Evolutionary conservation across 2,329 filamentous ascomycete species (phyloP).

Genomic region (Xylariaceae sp.): DNA sequence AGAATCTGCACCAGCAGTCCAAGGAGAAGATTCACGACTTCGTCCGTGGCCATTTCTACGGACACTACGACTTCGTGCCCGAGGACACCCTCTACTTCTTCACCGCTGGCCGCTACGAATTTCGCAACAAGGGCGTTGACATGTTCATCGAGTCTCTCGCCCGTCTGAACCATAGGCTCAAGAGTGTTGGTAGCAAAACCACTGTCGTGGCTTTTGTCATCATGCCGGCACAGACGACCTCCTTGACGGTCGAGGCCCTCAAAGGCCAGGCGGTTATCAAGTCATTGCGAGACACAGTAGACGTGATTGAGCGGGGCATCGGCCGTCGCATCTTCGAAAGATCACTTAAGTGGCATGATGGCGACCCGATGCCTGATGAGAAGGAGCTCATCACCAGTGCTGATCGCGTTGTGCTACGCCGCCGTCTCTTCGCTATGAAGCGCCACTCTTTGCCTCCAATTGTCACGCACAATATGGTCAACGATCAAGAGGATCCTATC

Average conservation of each 20-base stretch:
- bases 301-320: constrained; percentile 88
- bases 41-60: constrained; percentile 96
- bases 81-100: constrained; percentile 98
- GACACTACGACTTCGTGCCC: constrained; percentile 93
- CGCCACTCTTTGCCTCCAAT: constrained; percentile 85
- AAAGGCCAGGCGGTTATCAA: constrained; percentile 98
- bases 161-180: constrained; percentile 89
- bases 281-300: constrained; percentile 86
- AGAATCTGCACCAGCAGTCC: constrained; percentile 92
- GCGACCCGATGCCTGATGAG: constrained; percentile 88
- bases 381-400: constrained; percentile 91
- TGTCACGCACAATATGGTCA: constrained; percentile 98
- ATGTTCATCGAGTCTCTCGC: constrained; percentile 99
- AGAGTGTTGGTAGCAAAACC: constrained; percentile 78
- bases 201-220: constrained; percentile 98
- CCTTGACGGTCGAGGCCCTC: constrained; percentile 89
- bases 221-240: constrained; percentile 95
- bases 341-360: constrained; percentile 92
- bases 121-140: constrained; percentile 96
- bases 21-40: constrained; percentile 99
- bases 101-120: constrained; percentile 95
- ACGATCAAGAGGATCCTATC: constrained; percentile 89
- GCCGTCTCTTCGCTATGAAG: constrained; percentile 96
- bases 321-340: constrained; percentile 93
- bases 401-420: constrained; percentile 87